phyloP scores from a whole-genome alignment of 225 moss, liverwort and hornwort species.

The Ulota crispa region DNA sequence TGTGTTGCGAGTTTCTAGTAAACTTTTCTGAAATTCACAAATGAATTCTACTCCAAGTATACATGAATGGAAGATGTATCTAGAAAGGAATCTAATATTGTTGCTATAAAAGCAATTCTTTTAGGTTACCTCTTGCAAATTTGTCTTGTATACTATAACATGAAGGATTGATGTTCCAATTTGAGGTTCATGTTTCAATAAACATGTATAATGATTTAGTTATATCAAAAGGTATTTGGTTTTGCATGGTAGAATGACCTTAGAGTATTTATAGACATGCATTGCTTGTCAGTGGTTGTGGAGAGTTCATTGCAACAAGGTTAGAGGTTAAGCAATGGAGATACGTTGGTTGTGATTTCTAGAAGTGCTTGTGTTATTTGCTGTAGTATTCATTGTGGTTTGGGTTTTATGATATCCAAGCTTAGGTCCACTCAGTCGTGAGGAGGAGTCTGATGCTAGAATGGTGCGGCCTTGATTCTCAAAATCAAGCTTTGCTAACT shows the following conservation, averaged over 20 bases:
- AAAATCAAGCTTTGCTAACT: too few relatives aligned
- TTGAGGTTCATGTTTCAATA: too few relatives aligned
- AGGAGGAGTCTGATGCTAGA: too few relatives aligned
- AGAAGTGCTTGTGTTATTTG: too few relatives aligned
- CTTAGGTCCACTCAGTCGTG: too few relatives aligned
- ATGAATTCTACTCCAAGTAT: background rate
- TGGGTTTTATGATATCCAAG: slow-evolving; percentile 5
- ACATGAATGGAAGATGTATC: background rate
- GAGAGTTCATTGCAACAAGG: background rate
- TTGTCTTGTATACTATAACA: background rate
- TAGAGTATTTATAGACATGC: background rate
- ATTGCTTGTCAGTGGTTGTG: background rate
- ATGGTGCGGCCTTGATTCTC: too few relatives aligned
- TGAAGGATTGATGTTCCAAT: too few relatives aligned
- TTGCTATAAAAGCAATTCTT: background rate
- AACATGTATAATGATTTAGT: too few relatives aligned
- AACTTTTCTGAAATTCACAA: background rate
- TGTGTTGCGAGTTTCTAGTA: background rate
- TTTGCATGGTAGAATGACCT: too few relatives aligned
- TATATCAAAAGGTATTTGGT: too few relatives aligned
- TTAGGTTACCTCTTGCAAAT: background rate
- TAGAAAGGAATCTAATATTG: background rate
- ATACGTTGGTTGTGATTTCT: background rate
- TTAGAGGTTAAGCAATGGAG: too few relatives aligned
- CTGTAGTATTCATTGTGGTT: background rate